Evolutionary conservation across 140 eudicot genomes (phyloP).

Genomic region (Anethum foeniculum): DNA sequence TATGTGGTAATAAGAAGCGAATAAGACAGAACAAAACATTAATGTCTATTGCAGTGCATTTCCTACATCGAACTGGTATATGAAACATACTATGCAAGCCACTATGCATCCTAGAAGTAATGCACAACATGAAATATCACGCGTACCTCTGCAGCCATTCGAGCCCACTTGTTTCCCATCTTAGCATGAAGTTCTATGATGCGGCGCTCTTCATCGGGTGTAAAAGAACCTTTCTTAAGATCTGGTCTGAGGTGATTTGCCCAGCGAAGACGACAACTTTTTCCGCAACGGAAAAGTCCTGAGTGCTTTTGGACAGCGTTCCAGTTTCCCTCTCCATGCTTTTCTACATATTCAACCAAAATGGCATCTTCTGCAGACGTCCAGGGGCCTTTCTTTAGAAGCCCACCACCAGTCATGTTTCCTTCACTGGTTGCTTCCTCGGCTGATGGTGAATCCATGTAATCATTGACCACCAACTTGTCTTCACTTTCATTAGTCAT

Average conservation of each 20-base stretch:
- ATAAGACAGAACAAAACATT: not conserved
- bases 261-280: conserved; percentile 43
- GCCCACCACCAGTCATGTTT: conserved; percentile 13
- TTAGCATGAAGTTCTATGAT: conserved; percentile 39
- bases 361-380: conserved; percentile 38
- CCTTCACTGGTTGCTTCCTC: conserved; percentile 33
- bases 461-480: conserved; percentile 15
- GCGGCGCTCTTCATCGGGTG: conserved; percentile 27
- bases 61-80: not conserved
- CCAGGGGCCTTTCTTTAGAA: conserved; percentile 35
- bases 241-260: conserved; percentile 42
- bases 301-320: conserved; percentile 33
- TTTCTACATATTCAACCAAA: conserved; percentile 33
- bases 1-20: not conserved
- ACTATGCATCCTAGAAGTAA: not conserved
- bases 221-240: conserved; percentile 38
- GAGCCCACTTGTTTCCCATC: conserved; percentile 47
- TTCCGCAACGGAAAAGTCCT: conserved; percentile 41
- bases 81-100: not conserved
- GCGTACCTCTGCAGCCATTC: conserved; percentile 32
- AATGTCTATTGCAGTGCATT: not conserved
- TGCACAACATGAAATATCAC: not conserved
- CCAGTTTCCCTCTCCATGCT: conserved; percentile 45
- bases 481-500: conserved; percentile 28
- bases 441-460: conserved; percentile 21